phyloP scores from a whole-genome alignment of 306 rosid genomes.

The Cyclanthera cordifolia region DNA sequence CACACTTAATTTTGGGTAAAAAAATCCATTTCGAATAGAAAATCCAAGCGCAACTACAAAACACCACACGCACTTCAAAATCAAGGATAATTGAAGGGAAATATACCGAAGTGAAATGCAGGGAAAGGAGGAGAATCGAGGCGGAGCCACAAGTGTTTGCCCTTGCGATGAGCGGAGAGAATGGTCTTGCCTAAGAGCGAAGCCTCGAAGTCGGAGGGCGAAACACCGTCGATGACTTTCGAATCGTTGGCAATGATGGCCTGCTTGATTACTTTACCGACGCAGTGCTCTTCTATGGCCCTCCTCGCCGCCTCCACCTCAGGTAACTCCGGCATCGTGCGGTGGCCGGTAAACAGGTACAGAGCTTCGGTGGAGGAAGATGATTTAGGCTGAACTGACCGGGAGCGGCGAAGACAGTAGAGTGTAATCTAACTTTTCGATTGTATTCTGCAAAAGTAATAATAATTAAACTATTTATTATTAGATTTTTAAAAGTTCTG shows the following conservation, averaged over 20 bases:
- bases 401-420: too few relatives aligned
- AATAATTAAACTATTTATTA: too few relatives aligned
- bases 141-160: conserved; percentile 82
- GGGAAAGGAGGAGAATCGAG: conserved; percentile 92
- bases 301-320: conserved; percentile 97
- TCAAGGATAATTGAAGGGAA: not conserved
- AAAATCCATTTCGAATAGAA: not conserved
- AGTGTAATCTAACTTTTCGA: too few relatives aligned
- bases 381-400: too few relatives aligned
- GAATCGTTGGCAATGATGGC: conserved; percentile 59
- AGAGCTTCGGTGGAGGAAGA: too few relatives aligned
- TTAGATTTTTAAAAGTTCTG: too few relatives aligned
- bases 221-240: conserved; percentile 71
- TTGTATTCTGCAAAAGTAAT: too few relatives aligned
- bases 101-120: conserved; percentile 75
- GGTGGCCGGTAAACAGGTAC: not conserved
- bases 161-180: conserved; percentile 74
- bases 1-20: not conserved
- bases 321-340: conserved; percentile 81
- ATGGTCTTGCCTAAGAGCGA: conserved; percentile 58
- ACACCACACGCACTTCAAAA: not conserved
- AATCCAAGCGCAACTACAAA: not conserved
- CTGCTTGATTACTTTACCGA: conserved; percentile 57
- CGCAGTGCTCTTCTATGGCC: conserved; percentile 64
- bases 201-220: conserved; percentile 61